Percentiles rank a stretch among this genome's conserved stretches.
phyloP scores from a whole-genome alignment of 2,329 filamentous ascomycete species.

The Nemania sp. region DNA sequence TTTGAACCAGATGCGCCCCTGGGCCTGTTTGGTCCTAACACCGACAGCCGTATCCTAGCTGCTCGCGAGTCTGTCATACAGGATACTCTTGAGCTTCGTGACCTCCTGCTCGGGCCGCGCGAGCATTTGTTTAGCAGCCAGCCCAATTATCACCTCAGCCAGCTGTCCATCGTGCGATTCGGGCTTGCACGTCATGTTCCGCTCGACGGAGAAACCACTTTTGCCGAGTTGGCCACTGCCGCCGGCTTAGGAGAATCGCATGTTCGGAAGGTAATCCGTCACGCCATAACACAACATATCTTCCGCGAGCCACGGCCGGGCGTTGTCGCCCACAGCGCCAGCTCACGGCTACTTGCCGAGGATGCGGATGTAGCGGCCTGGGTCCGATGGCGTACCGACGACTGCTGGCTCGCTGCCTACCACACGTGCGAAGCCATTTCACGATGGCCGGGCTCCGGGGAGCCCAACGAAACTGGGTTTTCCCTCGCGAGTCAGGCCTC shows the following conservation, averaged over 20 bases:
- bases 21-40: neutral
- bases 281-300: conserved; percentile 8
- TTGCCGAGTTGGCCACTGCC: no score
- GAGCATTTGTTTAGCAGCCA: no score
- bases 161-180: no score
- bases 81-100: no score
- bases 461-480: neutral
- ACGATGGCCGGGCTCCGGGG: conserved; percentile 5
- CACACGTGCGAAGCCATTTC: neutral
- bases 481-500: neutral
- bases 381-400: conserved; percentile 8
- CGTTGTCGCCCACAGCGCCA: neutral
- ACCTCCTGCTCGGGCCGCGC: no score
- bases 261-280: neutral
- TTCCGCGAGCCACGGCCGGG: neutral
- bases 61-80: no score
- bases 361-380: conserved; percentile 4
- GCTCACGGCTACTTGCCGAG: conserved; percentile 7
- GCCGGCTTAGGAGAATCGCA: neutral
- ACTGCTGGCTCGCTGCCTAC: conserved; percentile 3
- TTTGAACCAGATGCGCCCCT: neutral
- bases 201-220: no score
- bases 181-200: no score
- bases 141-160: no score
- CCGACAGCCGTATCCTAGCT: neutral